Percentiles rank a stretch among this genome's conserved stretches.
phyloP scores from a whole-genome alignment of 805 yeast genomes.

The Novakomyces olei region DNA sequence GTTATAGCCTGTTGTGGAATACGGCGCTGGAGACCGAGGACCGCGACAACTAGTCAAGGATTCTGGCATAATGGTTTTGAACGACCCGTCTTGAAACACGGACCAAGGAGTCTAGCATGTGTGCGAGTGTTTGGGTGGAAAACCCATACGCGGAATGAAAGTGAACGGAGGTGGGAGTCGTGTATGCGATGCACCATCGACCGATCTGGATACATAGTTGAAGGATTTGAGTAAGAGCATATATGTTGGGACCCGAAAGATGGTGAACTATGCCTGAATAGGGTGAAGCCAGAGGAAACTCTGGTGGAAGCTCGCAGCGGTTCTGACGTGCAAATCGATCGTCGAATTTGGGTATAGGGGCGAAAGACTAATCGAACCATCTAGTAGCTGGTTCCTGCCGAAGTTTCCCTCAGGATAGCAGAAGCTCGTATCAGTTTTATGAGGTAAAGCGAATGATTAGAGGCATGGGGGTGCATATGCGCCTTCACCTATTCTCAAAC shows the following conservation, averaged over 20 bases:
- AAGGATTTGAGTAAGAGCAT: constrained; percentile 24
- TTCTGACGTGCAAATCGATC: constrained; percentile 26
- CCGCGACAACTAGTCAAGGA: constrained; percentile 19
- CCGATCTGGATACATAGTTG: constrained; percentile 21
- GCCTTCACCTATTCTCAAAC: constrained; percentile 22
- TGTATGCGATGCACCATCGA: constrained; percentile 17
- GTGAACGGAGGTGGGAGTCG: constrained; percentile 19
- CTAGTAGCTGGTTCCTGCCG: constrained; percentile 25
- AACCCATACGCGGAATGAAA: constrained; percentile 22
- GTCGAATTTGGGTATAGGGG: constrained; percentile 25
- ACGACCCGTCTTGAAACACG: constrained; percentile 21
- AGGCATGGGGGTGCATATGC: constrained; percentile 20
- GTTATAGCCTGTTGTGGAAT: constrained; percentile 7
- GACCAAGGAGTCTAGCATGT: constrained; percentile 24
- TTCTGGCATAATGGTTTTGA: constrained; percentile 18
- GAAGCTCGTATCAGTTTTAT: constrained; percentile 23
- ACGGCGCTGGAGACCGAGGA: constrained; percentile 13
- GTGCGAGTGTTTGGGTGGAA: constrained; percentile 22
- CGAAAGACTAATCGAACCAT: constrained; percentile 24
- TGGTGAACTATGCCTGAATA: constrained; percentile 25
- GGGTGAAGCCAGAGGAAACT: constrained; percentile 26
- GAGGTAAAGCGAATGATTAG: constrained; percentile 23
- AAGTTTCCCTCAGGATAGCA: constrained; percentile 23
- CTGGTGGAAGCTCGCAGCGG: constrained; percentile 27
- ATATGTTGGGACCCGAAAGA: constrained; percentile 26